These are phyloP conservation scores for Corchorus olitorius DNA, from an alignment of 345 rosid species.

Conservation along the genomic window DNA sequence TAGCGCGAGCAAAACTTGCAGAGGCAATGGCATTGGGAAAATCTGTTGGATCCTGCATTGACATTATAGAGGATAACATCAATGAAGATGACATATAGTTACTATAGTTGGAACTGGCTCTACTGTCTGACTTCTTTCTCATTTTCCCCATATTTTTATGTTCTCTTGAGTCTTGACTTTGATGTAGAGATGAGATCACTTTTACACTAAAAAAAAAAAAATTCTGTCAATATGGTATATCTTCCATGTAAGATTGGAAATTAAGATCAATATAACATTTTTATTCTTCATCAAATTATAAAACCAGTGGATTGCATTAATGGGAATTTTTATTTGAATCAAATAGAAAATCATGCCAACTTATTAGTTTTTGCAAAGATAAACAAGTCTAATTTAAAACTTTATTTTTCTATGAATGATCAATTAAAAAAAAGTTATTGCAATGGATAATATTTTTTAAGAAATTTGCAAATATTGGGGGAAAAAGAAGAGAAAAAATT, in stretches of 20 bases:
- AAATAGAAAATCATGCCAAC: too few species aligned
- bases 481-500: not conserved
- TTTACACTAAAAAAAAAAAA: not conserved
- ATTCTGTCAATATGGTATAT: not conserved
- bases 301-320: too few species aligned
- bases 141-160: not conserved
- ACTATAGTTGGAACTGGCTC: not conserved
- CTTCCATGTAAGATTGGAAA: too few species aligned
- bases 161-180: not conserved
- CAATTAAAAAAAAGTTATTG: not conserved
- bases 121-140: not conserved
- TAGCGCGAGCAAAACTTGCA: conserved; percentile 65
- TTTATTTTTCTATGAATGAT: not conserved
- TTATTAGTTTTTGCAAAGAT: not conserved
- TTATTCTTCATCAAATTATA: too few species aligned
- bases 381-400: not conserved
- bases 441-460: not conserved
- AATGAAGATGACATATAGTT: conserved; percentile 50
- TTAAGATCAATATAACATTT: too few species aligned
- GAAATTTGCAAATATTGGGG: not conserved
- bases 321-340: too few species aligned
- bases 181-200: not conserved
- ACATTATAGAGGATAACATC: conserved; percentile 55
- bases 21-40: conserved; percentile 69
- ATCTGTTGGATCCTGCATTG: conserved; percentile 70